Evolutionary conservation across 208 protist genomes (phyloP), one percentile per base, ranked within the genome.

Genomic region (Leishmania turanica): DNA sequence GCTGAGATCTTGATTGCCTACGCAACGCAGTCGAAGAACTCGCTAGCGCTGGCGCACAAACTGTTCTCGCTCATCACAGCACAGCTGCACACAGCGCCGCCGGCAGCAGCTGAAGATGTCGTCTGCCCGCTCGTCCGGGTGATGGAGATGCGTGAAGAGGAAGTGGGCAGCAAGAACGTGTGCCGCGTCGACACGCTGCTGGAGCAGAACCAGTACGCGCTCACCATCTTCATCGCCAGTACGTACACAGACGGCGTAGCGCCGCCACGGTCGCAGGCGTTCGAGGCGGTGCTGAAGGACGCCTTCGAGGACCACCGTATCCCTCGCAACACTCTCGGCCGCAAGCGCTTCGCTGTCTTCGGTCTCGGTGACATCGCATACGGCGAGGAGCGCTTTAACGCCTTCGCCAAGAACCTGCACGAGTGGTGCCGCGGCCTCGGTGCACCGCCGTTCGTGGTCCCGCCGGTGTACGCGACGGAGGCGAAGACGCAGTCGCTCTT

Each of bases 321-420:
- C 15, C 81, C 91, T 1, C 88, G 92, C 73, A 89, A 96, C 78
- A 68, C 80, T 0, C 87, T 98, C 17, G 60, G 77, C 15, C 31
- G 87, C 17, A 93, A 87, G 70, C 89, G 89, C 66, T 98, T 97
- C 77, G 88, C 91, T 34, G 69, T 98, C 13, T 98, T 99, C 85
- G 96, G 96, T 15, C 86, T 98, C 19, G 97, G 97, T 47, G 94
- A 98, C 77, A 83, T 89, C 66, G 89, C 89, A 17, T 99, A 98
- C 83, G 93, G 93, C 53, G 82, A 88, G 13, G 70, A 74, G 27
- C 73, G 91, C 78, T 98, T 96, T 84, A 98, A 96, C 81, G 65
- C 79, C 13, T 96, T 97, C 79, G 93, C 89, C 24, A 95, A 95
- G 79, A 78, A 95, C 62, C 54, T 98, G 66, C 84, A 96, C 60